Conservation (phyloP, 2,329 filamentous ascomycete genomes). For the Fusarium penzigii region DNA sequence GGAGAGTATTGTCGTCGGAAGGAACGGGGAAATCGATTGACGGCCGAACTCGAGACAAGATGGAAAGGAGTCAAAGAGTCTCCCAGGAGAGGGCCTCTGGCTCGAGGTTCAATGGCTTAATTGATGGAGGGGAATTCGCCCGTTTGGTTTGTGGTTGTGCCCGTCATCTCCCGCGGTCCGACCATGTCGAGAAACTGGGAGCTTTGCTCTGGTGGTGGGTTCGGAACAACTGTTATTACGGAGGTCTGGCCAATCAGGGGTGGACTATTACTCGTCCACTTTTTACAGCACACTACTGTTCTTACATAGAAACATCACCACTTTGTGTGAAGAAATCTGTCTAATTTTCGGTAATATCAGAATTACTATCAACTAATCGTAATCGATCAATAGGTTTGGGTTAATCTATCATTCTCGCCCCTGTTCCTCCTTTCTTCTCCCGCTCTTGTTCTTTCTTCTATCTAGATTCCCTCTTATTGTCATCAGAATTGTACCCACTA, state of each 20-base stretch:
- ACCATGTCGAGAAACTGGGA: conserved; percentile 31
- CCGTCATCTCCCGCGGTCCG: conserved; percentile 34
- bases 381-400: background rate
- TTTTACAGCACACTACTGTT: conserved; percentile 12
- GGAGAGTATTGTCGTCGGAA: conserved; percentile 9
- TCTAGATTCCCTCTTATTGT: no score
- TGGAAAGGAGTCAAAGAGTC: conserved; percentile 21
- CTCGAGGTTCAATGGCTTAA: conserved; percentile 38
- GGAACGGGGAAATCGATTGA: background rate
- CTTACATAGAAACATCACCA: conserved; percentile 1
- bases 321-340: no score
- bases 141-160: conserved; percentile 28
- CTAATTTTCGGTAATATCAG: background rate
- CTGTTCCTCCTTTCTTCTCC: no score
- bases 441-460: no score
- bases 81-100: conserved; percentile 36
- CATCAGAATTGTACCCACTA: no score
- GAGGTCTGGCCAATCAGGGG: conserved; percentile 29
- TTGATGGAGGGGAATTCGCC: conserved; percentile 33
- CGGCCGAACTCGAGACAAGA: conserved; percentile 31
- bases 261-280: conserved; percentile 30
- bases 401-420: no score
- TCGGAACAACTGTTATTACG: conserved; percentile 38
- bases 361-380: background rate
- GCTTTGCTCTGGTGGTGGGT: conserved; percentile 33